Conservation (phyloP, 805 yeast species). For the Lipomyces spencermartinsiae region DNA sequence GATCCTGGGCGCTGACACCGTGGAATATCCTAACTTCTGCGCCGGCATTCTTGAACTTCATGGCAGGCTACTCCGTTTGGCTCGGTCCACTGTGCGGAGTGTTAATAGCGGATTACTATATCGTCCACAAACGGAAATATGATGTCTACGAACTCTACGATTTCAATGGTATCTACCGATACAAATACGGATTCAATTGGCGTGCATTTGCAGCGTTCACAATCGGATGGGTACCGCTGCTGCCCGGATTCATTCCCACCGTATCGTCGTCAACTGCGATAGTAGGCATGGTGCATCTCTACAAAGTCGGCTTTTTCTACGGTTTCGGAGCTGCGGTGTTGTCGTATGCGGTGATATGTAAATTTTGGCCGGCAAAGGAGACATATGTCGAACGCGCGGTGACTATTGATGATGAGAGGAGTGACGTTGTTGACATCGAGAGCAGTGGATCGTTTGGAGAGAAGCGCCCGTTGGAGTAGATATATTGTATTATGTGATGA, state of each 20-base stretch:
- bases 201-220: slow-evolving; percentile 51
- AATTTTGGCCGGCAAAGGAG: slow-evolving; percentile 56
- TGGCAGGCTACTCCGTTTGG: slow-evolving; percentile 51
- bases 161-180: slow-evolving; percentile 51
- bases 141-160: slow-evolving; percentile 53
- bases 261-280: slow-evolving; percentile 55
- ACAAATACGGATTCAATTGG: slow-evolving; percentile 54
- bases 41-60: slow-evolving; percentile 47
- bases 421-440: background rate
- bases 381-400: slow-evolving; percentile 15
- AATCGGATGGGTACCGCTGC: slow-evolving; percentile 41
- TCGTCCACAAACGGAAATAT: slow-evolving; percentile 51
- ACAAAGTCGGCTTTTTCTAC: slow-evolving; percentile 60
- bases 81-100: slow-evolving; percentile 52
- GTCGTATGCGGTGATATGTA: slow-evolving; percentile 57
- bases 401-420: slow-evolving; percentile 12
- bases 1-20: slow-evolving; percentile 49
- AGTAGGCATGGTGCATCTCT: slow-evolving; percentile 68
- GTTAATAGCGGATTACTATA: slow-evolving; percentile 50
- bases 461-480: background rate
- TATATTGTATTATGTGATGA: background rate
- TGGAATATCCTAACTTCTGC: slow-evolving; percentile 52
- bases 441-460: background rate
- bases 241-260: slow-evolving; percentile 41
- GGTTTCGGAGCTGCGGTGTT: slow-evolving; percentile 64